Conservation (phyloP, 108 stramenopile genomes). For the Cyclotella cryptica region DNA sequence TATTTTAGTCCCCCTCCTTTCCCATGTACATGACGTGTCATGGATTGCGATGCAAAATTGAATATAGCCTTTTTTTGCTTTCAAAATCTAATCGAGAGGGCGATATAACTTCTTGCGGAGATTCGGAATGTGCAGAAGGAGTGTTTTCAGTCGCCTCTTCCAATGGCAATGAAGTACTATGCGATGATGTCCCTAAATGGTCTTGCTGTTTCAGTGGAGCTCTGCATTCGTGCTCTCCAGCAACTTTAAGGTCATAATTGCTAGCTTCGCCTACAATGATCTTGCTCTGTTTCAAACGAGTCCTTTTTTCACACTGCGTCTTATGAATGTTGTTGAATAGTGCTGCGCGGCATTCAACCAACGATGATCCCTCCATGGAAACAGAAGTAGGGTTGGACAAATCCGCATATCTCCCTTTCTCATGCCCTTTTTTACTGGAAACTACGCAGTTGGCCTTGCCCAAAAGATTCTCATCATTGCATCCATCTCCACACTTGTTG, state of each 20-base stretch:
- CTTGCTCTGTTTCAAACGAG: background rate
- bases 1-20: no score
- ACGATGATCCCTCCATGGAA: background rate
- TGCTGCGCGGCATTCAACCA: conserved; percentile 4
- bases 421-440: no score
- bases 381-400: background rate
- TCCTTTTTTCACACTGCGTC: background rate
- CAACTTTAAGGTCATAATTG: no score
- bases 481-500: background rate
- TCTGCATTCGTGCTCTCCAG: no score
- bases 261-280: background rate
- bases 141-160: background rate
- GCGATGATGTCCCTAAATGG: no score
- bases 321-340: background rate
- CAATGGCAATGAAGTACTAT: background rate
- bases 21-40: no score
- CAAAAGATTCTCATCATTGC: background rate
- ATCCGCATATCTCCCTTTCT: no score
- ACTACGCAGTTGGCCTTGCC: no score
- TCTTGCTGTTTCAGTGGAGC: no score
- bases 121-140: background rate
- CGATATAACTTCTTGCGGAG: background rate
- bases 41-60: conserved; percentile 8
- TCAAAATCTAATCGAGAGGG: conserved; percentile 5
- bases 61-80: conserved; percentile 13